Conservation (phyloP, 1,139 yeast genomes). For the Lodderomyces orthopsilosis region DNA sequence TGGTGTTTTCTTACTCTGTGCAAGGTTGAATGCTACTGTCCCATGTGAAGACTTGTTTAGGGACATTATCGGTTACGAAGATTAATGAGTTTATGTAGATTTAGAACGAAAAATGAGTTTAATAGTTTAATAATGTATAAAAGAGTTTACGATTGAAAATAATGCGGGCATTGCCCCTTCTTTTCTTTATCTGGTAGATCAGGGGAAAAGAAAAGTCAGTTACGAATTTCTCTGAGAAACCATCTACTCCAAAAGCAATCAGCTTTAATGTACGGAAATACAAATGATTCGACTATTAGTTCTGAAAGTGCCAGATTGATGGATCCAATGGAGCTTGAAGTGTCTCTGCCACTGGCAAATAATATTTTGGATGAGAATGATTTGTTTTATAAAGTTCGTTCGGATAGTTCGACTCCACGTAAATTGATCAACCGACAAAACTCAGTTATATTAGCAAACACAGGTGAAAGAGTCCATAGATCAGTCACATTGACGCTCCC, state of each 20-base stretch:
- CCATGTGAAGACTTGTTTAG: conserved; percentile 78
- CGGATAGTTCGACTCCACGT: conserved; percentile 10
- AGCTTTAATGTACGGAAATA: neutral
- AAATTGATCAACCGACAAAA: conserved; percentile 22
- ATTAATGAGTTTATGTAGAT: conserved; percentile 4
- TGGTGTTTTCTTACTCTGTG: conserved; percentile 89
- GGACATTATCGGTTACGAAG: conserved; percentile 61
- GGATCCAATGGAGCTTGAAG: conserved; percentile 1
- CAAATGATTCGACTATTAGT: conserved; percentile 5
- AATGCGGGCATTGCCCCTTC: too few relatives aligned
- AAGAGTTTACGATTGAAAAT: neutral
- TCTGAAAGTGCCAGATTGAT: conserved; percentile 6
- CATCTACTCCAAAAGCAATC: neutral
- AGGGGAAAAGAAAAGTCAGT: neutral
- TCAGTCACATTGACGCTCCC: conserved; percentile 16
- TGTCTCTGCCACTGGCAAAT: neutral
- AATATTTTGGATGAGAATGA: neutral
- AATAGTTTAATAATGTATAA: neutral
- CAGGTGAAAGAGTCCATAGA: conserved; percentile 42
- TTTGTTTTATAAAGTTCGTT: conserved; percentile 7
- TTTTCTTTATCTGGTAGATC: neutral
- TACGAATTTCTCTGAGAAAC: too few relatives aligned
- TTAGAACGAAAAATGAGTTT: neutral
- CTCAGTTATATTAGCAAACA: conserved; percentile 40
- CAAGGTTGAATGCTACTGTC: conserved; percentile 78